Evolutionary conservation across 31 red algal species (phyloP), one percentile per base, ranked within the genome.

Genomic region (Asparagopsis taxiformis): DNA sequence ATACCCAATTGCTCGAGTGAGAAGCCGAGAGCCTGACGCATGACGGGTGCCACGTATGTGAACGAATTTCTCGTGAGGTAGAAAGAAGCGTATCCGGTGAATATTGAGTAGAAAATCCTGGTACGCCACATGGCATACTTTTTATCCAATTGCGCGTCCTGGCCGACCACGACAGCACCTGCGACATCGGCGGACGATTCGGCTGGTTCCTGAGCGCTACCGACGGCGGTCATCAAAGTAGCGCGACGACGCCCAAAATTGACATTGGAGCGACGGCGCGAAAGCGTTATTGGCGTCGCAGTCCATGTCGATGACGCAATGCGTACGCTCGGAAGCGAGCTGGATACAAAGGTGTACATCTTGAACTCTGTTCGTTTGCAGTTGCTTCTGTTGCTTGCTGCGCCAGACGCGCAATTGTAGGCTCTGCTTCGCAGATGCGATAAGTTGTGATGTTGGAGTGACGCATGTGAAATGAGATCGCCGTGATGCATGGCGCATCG

Each of bases 11-110:
- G 96, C 65, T 91, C 90, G 2, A 94, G 63, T 15, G 80, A 92
- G 21, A 99, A 78, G 11, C 91, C 90, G 5, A 99, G 74, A 23
- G 90, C 82, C 35, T 85, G 61, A 34, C 90, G 64, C 91, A 99
- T 74, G 15, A 79, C 86, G n/a, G 96, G 96, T 60, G 91, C 91
- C 0, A 82, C 88, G 74, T 94, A 99, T 0, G 82, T 94, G 75
- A 99, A 94, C 11, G 79, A 87, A 60, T 99, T 99, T 28, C 96
- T 79, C 43, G 91, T 94, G 31, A 99, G 79, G 69, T 99, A 99
- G 64, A 89, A 99, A 49, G 77, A 93, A 1, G 91, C 96, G 50
- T 99, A 99, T 29, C 96, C 96, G 7, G 85, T 75, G 39, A 94
- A 99, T 11, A 99, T 99, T 52, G 96, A 94, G 55, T 84, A 92